A percentile compares a stretch with the other conserved stretches of the same genome.
Conservation (phyloP, 441 rosid species). For the Gossypium aridum region DNA sequence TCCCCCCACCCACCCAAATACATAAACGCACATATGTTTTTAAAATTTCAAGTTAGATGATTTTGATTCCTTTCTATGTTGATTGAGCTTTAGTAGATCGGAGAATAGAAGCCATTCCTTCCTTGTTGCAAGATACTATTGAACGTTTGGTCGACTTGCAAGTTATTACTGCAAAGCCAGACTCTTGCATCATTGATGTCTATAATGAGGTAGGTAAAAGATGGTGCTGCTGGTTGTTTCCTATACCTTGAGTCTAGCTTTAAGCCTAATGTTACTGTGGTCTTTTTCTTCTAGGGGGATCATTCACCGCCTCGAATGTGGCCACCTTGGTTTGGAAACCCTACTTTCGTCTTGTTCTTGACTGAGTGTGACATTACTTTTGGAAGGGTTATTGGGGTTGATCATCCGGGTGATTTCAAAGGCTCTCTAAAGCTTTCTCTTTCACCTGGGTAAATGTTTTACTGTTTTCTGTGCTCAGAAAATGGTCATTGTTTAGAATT, state of each 20-base stretch:
- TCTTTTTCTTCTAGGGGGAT: constrained; percentile 51
- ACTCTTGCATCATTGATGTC: constrained; percentile 77
- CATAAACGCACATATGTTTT: background rate
- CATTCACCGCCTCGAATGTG: constrained; percentile 78
- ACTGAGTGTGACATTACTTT: constrained; percentile 80
- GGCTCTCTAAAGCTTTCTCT: constrained; percentile 80
- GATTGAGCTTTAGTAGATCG: constrained; percentile 37
- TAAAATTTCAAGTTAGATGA: background rate
- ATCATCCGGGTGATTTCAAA: constrained; percentile 71
- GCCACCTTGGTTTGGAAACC: constrained; percentile 77
- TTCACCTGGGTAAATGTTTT: constrained; percentile 59
- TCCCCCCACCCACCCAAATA: background rate
- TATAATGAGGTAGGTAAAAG: constrained; percentile 59
- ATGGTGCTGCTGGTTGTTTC: constrained; percentile 1
- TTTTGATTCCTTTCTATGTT: constrained; percentile 1
- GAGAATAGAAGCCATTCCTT: constrained; percentile 63
- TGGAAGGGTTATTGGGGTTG: constrained; percentile 50
- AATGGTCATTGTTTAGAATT: background rate
- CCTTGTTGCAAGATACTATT: constrained; percentile 67
- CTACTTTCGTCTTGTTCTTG: constrained; percentile 56
- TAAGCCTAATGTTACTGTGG: background rate
- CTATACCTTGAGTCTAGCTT: background rate
- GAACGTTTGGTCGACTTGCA: constrained; percentile 49
- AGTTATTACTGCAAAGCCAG: constrained; percentile 63
- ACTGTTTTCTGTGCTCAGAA: background rate